A percentile compares a stretch with the other conserved stretches of the same genome.
Conservation (phyloP, 768 basidiomycete genomes). For the Tricholoma bakamatsutake region DNA sequence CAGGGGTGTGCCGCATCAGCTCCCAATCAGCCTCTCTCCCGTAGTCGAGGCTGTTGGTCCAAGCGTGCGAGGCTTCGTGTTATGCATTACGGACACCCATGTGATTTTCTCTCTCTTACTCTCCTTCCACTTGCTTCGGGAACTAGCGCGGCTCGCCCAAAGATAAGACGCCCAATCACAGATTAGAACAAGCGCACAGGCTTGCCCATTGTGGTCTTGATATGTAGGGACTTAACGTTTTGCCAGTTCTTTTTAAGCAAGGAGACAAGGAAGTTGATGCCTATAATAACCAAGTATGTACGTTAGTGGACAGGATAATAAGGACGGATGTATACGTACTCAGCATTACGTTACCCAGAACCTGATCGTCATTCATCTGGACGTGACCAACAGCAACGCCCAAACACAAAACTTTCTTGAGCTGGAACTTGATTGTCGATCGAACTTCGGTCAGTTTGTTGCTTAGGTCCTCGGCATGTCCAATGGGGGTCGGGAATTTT, state of each 20-base stretch:
- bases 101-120: not conserved
- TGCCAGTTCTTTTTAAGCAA: slow-evolving; percentile 99
- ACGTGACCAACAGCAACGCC: slow-evolving; percentile 98
- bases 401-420: slow-evolving; percentile 98
- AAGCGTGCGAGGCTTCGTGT: slow-evolving; percentile 99
- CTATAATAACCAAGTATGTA: slow-evolving; percentile 30
- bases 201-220: slow-evolving; percentile 99
- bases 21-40: slow-evolving; percentile 80
- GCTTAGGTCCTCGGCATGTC: slow-evolving; percentile 84
- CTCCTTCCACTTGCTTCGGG: not conserved
- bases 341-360: slow-evolving; percentile 96
- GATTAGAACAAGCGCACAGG: slow-evolving; percentile 83
- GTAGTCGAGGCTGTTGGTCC: slow-evolving; percentile 73
- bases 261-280: slow-evolving; percentile 99
- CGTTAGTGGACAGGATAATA: slow-evolving; percentile 4
- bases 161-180: slow-evolving; percentile 19
- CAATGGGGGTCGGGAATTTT: slow-evolving; percentile 98
- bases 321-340: slow-evolving; percentile 40
- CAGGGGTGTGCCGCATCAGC: slow-evolving; percentile 50
- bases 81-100: slow-evolving; percentile 62
- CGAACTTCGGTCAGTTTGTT: slow-evolving; percentile 94
- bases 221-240: slow-evolving; percentile 97
- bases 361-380: slow-evolving; percentile 96
- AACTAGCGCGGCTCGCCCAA: not conserved
- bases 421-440: slow-evolving; percentile 99